Evolutionary conservation across 176 grass and related monocot genomes (phyloP).

Genomic region (Oryza nivara): DNA sequence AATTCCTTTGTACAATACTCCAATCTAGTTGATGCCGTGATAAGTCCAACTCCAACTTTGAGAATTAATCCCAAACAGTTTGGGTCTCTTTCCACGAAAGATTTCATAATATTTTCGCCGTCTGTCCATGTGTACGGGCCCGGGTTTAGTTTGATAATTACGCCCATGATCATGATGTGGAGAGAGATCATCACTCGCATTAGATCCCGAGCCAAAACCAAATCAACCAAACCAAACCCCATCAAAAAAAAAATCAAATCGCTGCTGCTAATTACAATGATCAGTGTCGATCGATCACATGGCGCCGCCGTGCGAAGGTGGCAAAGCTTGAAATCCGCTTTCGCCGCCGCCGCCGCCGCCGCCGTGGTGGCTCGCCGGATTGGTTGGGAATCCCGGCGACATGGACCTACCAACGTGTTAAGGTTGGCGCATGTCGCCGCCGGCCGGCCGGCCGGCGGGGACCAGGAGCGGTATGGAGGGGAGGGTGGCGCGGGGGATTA

Average conservation of each 20-base stretch:
- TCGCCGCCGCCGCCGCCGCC: no score
- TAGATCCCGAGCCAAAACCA: neutral
- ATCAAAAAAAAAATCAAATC: no score
- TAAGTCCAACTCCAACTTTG: neutral
- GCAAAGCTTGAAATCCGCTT: neutral
- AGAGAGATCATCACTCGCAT: neutral
- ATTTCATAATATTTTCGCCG: neutral
- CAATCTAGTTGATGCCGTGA: neutral
- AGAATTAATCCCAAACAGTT: neutral
- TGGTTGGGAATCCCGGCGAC: neutral
- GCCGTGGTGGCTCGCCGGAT: neutral
- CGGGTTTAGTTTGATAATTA: neutral
- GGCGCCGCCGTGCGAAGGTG: neutral
- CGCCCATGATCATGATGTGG: neutral
- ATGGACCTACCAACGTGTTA: neutral
- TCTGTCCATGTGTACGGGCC: neutral
- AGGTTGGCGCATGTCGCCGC: neutral
- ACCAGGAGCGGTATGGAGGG: conserved; percentile 19
- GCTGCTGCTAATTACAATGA: no score
- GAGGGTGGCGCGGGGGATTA: conserved; percentile 19
- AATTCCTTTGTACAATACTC: no score
- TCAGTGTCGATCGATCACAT: neutral
- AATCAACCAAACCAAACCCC: neutral
- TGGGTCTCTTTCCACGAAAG: neutral
- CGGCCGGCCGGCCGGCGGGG: neutral